Evolutionary conservation across 306 rosid genomes (phyloP), one percentile per base, ranked within the genome.

Genomic region (Adenanthera pavonina): DNA sequence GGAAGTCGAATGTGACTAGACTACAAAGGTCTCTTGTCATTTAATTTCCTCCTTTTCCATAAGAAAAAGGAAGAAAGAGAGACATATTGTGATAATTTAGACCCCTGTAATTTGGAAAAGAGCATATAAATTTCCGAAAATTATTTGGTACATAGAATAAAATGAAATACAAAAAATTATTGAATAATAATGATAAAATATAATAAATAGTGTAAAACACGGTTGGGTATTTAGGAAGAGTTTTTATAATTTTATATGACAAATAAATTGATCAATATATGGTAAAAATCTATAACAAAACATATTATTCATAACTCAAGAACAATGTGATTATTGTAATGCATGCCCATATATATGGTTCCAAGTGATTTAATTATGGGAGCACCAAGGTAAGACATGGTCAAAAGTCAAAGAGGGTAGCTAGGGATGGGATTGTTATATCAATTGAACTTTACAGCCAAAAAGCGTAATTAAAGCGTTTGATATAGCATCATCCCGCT

Each of bases 401-500:
- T 76, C 71, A 75, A 68, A 67, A 61, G n/a, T 13, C 16, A 61
- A 7, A 67, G 72, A 67, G 51, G 72, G 16, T 8, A 41, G 15
- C 1, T 13, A 59, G 8, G 72, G 25, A 49, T 62, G 34, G 60
- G n/a, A 73, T 81, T 72, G 49, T 72, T 54, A 59, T 62, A 44
- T 69, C 2, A 49, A 73, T 13, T n/a, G 3, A 74, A 78, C 86
- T 78, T 83, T 83, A 83, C 86, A 73, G 80, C 73, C 60, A 65
- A 60, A 83, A 73, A 44, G 80, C 72, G 65, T 53, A 74, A 44
- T 83, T 57, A 57, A 56, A 73, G 48, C 46, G 57, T 3, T 44
- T 46, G 43, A 30, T 47, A 56, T 71, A 41, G 57, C 20, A 34
- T 33, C 33, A 60, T 62, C 49, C n/a, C 51, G 30, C 38, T 36